A percentile compares a stretch with the other conserved stretches of the same genome.
Conservation (phyloP, 2,329 filamentous ascomycete species). For the Chaetomium sp. region DNA sequence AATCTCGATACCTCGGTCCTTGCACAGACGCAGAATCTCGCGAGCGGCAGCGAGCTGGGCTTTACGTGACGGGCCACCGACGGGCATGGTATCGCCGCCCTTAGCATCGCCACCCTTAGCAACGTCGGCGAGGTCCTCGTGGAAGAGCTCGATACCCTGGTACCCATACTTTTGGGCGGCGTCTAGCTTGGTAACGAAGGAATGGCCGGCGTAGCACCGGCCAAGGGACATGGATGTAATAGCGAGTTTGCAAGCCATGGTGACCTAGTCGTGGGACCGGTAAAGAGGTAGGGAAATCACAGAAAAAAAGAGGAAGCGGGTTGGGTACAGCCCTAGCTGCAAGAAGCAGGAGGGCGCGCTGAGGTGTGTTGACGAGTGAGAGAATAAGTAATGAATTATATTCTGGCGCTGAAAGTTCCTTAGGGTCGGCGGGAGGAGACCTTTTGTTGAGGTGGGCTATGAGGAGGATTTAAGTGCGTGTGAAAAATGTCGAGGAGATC, state of each 20-base stretch:
- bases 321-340: not conserved
- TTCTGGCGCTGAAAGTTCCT: no score
- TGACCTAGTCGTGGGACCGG: slow-evolving; percentile 24
- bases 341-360: not conserved
- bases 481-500: not conserved
- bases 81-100: not conserved
- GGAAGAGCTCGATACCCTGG: slow-evolving; percentile 73
- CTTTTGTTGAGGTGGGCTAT: not conserved
- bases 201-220: slow-evolving; percentile 67
- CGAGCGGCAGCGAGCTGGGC: slow-evolving; percentile 56
- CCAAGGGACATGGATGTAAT: slow-evolving; percentile 80
- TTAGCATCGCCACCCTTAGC: slow-evolving; percentile 48
- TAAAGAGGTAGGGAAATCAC: no score
- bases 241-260: slow-evolving; percentile 60
- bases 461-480: not conserved
- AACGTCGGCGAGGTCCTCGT: slow-evolving; percentile 71
- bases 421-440: not conserved
- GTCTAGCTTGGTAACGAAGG: slow-evolving; percentile 66
- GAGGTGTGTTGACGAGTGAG: not conserved
- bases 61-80: slow-evolving; percentile 28
- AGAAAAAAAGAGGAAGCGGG: not conserved
- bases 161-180: slow-evolving; percentile 67
- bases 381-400: not conserved
- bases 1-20: slow-evolving; percentile 56
- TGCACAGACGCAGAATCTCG: slow-evolving; percentile 59